These are phyloP conservation scores for Viola odorata DNA, from an alignment of 345 rosid genomes.

Conservation along the genomic window DNA sequence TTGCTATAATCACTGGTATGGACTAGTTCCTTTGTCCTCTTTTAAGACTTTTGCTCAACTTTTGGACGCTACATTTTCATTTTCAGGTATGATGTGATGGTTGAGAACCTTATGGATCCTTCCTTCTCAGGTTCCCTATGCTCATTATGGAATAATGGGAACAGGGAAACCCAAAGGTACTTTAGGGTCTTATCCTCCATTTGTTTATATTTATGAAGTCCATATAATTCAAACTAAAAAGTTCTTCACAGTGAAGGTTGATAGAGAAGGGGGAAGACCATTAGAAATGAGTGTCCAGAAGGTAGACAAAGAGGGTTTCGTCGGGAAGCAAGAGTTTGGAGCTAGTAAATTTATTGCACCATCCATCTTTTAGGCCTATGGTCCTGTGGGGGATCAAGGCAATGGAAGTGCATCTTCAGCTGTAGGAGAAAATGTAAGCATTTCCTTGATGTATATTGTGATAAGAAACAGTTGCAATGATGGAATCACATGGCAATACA, in stretches of 20 bases:
- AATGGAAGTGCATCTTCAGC: conserved; percentile 36
- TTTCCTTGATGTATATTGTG: too few species aligned
- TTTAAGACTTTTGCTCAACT: not conserved
- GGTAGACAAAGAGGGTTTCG: conserved; percentile 43
- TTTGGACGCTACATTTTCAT: not conserved
- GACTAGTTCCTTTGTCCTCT: too few species aligned
- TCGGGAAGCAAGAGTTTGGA: conserved; percentile 60
- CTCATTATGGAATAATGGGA: conserved; percentile 72
- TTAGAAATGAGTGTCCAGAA: conserved; percentile 48
- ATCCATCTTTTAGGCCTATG: conserved; percentile 51
- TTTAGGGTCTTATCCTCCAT: not conserved
- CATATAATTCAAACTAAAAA: conserved; percentile 3
- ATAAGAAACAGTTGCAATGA: too few species aligned
- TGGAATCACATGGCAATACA: too few species aligned
- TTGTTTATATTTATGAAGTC: not conserved
- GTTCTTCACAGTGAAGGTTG: conserved; percentile 47
- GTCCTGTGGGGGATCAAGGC: conserved; percentile 33
- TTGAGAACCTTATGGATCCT: conserved; percentile 91
- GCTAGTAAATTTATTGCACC: conserved; percentile 57
- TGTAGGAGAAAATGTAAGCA: conserved; percentile 35
- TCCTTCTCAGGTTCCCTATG: conserved; percentile 92
- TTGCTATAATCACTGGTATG: too few species aligned
- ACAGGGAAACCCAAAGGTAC: conserved; percentile 33
- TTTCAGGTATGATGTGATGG: conserved; percentile 72
- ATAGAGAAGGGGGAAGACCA: conserved; percentile 91